These are phyloP conservation scores for Berberis thunbergii DNA, from an alignment of 164 flowering plant genomes.

Conservation along the genomic window DNA sequence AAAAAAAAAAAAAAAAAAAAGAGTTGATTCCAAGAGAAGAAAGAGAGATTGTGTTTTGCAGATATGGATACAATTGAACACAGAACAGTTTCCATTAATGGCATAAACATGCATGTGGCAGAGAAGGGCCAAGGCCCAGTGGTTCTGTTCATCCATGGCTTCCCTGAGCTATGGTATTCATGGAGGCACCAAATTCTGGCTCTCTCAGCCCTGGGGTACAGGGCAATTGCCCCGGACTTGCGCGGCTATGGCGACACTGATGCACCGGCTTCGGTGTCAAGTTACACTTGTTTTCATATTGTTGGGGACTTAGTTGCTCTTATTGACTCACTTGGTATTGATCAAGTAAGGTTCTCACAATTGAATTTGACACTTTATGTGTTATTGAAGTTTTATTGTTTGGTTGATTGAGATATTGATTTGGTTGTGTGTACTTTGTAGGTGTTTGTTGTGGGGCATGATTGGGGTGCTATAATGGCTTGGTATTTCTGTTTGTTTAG, in stretches of 20 bases:
- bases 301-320: slow-evolving; percentile 65
- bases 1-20: too few species aligned
- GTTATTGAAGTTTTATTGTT: neutral
- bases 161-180: slow-evolving; percentile 55
- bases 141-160: slow-evolving; percentile 53
- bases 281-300: slow-evolving; percentile 45
- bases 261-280: slow-evolving; percentile 33
- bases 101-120: slow-evolving; percentile 51
- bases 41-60: neutral
- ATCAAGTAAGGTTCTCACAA: slow-evolving; percentile 10
- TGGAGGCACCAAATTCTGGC: slow-evolving; percentile 56
- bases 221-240: slow-evolving; percentile 66
- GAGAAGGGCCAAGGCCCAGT: slow-evolving; percentile 46
- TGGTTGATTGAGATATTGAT: neutral
- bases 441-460: slow-evolving; percentile 60
- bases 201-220: slow-evolving; percentile 43
- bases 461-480: slow-evolving; percentile 61
- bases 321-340: slow-evolving; percentile 42
- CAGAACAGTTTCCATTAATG: slow-evolving; percentile 29
- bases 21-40: too few species aligned
- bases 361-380: neutral
- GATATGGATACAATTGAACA: slow-evolving; percentile 34
- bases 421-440: neutral
- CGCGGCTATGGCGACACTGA: slow-evolving; percentile 78
- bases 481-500: slow-evolving; percentile 52